Evolutionary conservation across 2,329 filamentous ascomycete genomes (phyloP), one percentile per base, ranked within the genome.

Genomic region (Penicillium sumatraense): DNA sequence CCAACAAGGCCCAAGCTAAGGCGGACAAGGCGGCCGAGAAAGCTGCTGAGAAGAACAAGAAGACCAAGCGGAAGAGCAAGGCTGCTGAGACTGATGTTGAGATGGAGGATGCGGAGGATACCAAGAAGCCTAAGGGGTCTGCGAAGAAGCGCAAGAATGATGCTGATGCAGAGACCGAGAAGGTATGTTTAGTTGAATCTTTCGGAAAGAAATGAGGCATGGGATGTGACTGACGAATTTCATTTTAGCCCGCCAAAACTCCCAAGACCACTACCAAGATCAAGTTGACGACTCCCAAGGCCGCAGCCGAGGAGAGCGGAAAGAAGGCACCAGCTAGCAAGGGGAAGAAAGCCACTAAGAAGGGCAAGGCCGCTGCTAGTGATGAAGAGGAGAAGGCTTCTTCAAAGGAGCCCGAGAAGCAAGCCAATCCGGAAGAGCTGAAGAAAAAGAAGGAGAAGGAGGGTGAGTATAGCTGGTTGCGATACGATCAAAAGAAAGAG

Each of bases 101-200:
- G 55, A 81, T 77, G 70, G 77, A 62, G 63, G 79, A 78, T 23
- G 80, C 69, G 21, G 72, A 75, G 18, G 74, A 74, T 29, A 66
- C 73, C 21, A 83, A 83, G 72, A 82, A 82, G 69, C 70, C 82
- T 6, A 84, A 83, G 70, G 76, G 26, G 14, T 13, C 76, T 47
- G 76, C 77, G 7, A 90, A 89, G 84, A 96, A 96, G 83, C 88
- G 92, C 66, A 96, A 96, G 84, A 88, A 91, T 68, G 81, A 80
- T 20, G 78, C 76, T 1, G 85, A 87, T 51, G 89, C 86, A 13
- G 91, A 96, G 53, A 86, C 86, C n/a, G 82, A 81, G 21, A 89
- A 88, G 76, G 86, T 87, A 71, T 75, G 80, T 66, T 38, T 42
- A 26, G 24, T 21, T 18, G 4, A 20, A 46, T 41, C 31, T 10